Percentiles rank a stretch among this genome's conserved stretches.
Evolutionary conservation across 106 monocot species (phyloP).

Genomic region (Amphibolis antarctica): DNA sequence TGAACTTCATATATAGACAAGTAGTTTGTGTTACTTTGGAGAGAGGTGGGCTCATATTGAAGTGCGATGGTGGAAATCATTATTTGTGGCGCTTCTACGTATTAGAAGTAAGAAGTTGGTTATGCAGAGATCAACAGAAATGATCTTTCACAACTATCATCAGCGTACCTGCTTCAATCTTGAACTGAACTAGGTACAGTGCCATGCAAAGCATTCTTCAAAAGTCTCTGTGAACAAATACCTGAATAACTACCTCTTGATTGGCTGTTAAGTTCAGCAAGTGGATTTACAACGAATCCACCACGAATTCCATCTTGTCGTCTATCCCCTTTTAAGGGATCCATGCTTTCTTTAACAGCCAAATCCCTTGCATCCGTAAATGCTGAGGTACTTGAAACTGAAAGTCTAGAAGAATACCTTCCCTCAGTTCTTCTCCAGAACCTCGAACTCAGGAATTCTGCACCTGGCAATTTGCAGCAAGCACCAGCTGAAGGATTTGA

Average conservation of each 20-base stretch:
- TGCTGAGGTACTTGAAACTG: slow-evolving; percentile 8
- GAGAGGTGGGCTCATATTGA: too few species aligned
- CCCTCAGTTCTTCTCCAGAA: slow-evolving; percentile 74
- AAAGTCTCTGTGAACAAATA: slow-evolving; percentile 11
- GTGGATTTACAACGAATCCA: slow-evolving; percentile 50
- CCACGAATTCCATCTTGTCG: slow-evolving; percentile 23
- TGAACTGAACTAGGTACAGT: slow-evolving; percentile 3
- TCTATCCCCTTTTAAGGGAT: slow-evolving; percentile 33
- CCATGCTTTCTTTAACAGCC: slow-evolving; percentile 15
- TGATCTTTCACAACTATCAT: too few species aligned
- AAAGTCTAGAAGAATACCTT: slow-evolving; percentile 38
- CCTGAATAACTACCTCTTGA: slow-evolving; percentile 21
- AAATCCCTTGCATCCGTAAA: slow-evolving; percentile 8
- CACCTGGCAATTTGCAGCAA: slow-evolving; percentile 72
- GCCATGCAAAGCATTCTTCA: slow-evolving; percentile 3
- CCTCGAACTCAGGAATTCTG: slow-evolving; percentile 67
- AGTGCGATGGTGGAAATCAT: too few species aligned
- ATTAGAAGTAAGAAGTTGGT: too few species aligned
- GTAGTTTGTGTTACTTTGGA: too few species aligned
- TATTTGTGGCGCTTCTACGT: too few species aligned
- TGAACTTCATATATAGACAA: too few species aligned
- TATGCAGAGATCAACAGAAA: too few species aligned
- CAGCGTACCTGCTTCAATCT: slow-evolving; percentile 10
- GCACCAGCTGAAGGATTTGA: slow-evolving; percentile 21
- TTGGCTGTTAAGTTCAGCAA: slow-evolving; percentile 40